Base-by-base conservation (phyloP, 164 flowering plant genomes). In the Vitis rupestris region DNA sequence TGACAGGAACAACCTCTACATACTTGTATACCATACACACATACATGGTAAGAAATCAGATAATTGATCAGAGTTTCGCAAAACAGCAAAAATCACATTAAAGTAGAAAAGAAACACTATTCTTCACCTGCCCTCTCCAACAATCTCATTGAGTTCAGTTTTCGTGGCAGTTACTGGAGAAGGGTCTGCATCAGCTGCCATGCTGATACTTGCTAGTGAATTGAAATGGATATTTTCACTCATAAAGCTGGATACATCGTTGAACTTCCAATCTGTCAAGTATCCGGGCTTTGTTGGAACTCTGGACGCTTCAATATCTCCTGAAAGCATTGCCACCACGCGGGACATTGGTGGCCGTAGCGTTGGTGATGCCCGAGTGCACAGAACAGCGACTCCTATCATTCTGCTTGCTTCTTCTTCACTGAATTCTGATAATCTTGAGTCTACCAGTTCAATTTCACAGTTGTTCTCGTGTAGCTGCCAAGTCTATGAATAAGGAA, bases 321-420 rank as follows among this genome's bases (percentile, higher is more conserved):
- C 90, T 2, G 81, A 37, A 16, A 88, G 76, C 90, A 88, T 88
- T 12, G 86, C 87, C 12, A 84, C 74, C n/a, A 79, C 89, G 2
- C 89, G 85, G 2, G 93, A 85, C 93, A 89, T 89, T 16, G 86
- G 31, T 4, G 91, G 91, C 7, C 91, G 81, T 13, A 79, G 71
- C 30, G 51, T 27, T 65, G 91, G 93, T 23, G 90, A 83, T 17
- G 91, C 73, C 72, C 85, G 93, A 9, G 83, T 89, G 84, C 93
- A 87, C 65, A 89, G 31, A 49, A 89, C 84, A 29, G 85, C 80
- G 12, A 87, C 64, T 23, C 82, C 75, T 12, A 87, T 76, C 13
- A 89, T 60, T 48, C 85, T 66, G 50, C 53, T 75, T 1, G 72
- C 90, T 75, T 86, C 86, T 50, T 74, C 78, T 63, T 77, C 82